These are phyloP conservation scores for Alternaria longipes DNA, from an alignment of 2,329 filamentous ascomycete genomes.

Conservation along the genomic window DNA sequence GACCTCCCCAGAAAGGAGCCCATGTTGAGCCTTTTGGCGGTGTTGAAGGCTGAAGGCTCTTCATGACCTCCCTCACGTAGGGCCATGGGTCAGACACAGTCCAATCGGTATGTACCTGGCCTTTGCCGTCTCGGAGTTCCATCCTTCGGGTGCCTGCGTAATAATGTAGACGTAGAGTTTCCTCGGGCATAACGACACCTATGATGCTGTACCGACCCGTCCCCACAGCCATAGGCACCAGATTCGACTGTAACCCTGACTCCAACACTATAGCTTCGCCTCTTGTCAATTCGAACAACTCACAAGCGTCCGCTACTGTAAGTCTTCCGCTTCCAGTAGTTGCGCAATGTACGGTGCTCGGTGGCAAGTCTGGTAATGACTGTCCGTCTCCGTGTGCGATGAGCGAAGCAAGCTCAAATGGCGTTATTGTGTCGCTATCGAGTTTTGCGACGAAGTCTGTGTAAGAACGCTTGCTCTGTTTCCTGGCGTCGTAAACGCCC, in stretches of 20 bases:
- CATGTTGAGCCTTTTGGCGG: conserved; percentile 40
- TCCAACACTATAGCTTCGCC: conserved; percentile 57
- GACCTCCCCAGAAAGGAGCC: conserved; percentile 79
- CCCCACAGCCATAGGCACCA: conserved; percentile 54
- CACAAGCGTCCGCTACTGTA: conserved; percentile 50
- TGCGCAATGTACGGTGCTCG: conserved; percentile 43
- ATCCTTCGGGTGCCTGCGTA: conserved; percentile 38
- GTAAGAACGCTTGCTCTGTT: conserved; percentile 14
- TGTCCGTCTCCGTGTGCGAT: conserved; percentile 40
- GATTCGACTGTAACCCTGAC: conserved; percentile 56
- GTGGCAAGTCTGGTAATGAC: conserved; percentile 33
- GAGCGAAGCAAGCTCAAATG: conserved; percentile 35
- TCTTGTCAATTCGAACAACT: conserved; percentile 45
- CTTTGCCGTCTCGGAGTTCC: conserved; percentile 42
- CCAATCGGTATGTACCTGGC: conserved; percentile 39
- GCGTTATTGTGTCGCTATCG: conserved; percentile 27
- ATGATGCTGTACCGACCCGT: conserved; percentile 78
- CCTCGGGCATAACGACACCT: conserved; percentile 66
- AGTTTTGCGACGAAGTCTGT: conserved; percentile 13
- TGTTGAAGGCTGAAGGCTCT: conserved; percentile 41
- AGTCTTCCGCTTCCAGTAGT: conserved; percentile 48
- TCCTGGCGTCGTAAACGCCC: conserved; percentile 19
- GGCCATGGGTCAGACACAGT: conserved; percentile 49
- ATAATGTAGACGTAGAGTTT: conserved; percentile 56
- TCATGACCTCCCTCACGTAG: conserved; percentile 53